phyloP scores from a whole-genome alignment of 441 rosid genomes.

The Adansonia madagascariensis region DNA sequence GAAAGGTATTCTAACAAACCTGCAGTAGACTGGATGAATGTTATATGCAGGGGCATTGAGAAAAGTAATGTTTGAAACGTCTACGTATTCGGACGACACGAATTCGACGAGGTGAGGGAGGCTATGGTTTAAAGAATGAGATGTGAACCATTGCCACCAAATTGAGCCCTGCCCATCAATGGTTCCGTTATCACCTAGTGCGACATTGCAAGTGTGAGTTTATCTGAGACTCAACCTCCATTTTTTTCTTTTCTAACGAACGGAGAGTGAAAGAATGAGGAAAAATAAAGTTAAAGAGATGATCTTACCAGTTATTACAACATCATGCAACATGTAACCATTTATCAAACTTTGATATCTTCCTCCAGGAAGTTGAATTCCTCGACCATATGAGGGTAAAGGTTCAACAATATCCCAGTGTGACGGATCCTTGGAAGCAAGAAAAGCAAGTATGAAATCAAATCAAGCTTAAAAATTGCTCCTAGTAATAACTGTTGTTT shows the following conservation, averaged over 20 bases:
- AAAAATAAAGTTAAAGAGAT: too few relatives aligned
- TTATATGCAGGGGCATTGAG: conserved; percentile 79
- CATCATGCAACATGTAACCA: conserved; percentile 72
- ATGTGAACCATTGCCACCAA: conserved; percentile 85
- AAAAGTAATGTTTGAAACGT: conserved; percentile 79
- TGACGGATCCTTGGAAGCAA: conserved; percentile 59
- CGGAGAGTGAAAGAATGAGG: too few relatives aligned
- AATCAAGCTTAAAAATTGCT: not conserved
- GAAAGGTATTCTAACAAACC: conserved; percentile 36
- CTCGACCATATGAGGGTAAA: conserved; percentile 86
- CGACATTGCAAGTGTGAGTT: conserved; percentile 10
- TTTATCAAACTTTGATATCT: conserved; percentile 81
- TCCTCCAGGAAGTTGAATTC: conserved; percentile 72
- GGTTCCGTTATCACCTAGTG: conserved; percentile 83
- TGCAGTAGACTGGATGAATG: conserved; percentile 92
- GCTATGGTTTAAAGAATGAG: conserved; percentile 69
- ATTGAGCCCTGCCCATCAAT: conserved; percentile 86
- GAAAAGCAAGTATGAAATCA: not conserved
- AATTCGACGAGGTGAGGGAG: conserved; percentile 91
- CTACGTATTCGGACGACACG: conserved; percentile 52
- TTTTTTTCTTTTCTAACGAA: too few relatives aligned
- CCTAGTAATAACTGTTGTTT: not conserved
- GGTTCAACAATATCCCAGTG: conserved; percentile 83
- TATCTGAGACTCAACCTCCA: not conserved
- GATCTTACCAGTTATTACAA: conserved; percentile 73